A percentile compares a stretch with the other conserved stretches of the same genome.
phyloP scores from a whole-genome alignment of 768 basidiomycete genomes.

The Termitomyces heimii region DNA sequence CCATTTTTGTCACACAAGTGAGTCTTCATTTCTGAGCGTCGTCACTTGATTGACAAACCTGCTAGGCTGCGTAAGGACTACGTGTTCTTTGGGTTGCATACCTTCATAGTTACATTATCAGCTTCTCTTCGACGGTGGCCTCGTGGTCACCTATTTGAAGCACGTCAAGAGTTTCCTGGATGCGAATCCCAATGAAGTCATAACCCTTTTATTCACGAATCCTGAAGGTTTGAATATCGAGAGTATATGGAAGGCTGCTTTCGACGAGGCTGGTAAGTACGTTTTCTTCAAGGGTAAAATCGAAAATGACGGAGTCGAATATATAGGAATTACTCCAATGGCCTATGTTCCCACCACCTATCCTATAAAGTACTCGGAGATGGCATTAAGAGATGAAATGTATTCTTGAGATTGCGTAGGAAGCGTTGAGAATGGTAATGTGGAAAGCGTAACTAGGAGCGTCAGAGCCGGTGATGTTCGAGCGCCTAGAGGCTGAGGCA shows the following conservation, averaged over 20 bases:
- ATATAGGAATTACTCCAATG: constrained; percentile 33
- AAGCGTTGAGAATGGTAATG: constrained; percentile 30
- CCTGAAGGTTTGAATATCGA: constrained; percentile 47
- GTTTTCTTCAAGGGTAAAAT: neutral
- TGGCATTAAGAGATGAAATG: constrained; percentile 25
- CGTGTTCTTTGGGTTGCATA: neutral
- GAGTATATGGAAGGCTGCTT: constrained; percentile 46
- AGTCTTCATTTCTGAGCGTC: neutral
- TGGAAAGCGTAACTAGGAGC: constrained; percentile 39
- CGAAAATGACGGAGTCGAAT: neutral
- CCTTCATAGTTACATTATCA: constrained; percentile 1
- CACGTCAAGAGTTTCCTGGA: constrained; percentile 50
- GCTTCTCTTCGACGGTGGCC: constrained; percentile 51
- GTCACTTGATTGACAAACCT: neutral
- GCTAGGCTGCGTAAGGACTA: constrained; percentile 28
- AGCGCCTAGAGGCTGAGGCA: constrained; percentile 43
- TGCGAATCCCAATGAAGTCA: constrained; percentile 54
- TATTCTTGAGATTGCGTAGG: constrained; percentile 16
- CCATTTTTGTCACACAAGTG: constrained; percentile 66
- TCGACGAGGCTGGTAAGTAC: constrained; percentile 37
- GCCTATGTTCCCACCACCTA: constrained; percentile 47
- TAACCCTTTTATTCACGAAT: constrained; percentile 65
- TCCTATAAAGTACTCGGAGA: constrained; percentile 39
- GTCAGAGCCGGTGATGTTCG: constrained; percentile 51
- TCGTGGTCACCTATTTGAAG: constrained; percentile 40